Conservation (phyloP, 2,329 filamentous ascomycete species). For the Cylindrodendrum hubeiense region DNA sequence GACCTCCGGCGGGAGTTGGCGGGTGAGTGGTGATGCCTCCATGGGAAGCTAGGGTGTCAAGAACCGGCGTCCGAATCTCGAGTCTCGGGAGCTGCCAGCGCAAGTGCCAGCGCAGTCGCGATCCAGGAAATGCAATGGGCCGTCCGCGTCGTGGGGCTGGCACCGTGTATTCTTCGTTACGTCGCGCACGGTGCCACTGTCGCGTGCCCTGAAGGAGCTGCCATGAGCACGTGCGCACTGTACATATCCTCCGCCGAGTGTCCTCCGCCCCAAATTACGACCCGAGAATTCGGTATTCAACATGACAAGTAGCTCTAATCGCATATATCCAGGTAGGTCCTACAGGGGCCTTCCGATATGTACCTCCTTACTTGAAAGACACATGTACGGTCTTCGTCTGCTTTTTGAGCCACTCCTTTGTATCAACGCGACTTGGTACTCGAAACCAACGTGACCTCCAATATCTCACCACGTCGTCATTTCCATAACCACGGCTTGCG, state of each 20-base stretch:
- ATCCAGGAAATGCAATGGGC: constrained; percentile 15
- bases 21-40: constrained; percentile 93
- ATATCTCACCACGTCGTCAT: background rate
- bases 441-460: background rate
- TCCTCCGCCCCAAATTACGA: constrained; percentile 6
- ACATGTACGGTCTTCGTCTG: background rate
- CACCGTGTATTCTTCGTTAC: background rate
- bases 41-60: constrained; percentile 58
- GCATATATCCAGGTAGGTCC: background rate
- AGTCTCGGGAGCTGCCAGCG: constrained; percentile 14
- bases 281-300: background rate
- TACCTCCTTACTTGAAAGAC: background rate
- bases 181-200: constrained; percentile 6
- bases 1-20: constrained; percentile 88
- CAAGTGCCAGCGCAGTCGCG: constrained; percentile 23
- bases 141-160: constrained; percentile 24
- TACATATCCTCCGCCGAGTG: constrained; percentile 5
- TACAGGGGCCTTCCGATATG: background rate
- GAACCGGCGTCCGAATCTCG: constrained; percentile 3
- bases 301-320: background rate
- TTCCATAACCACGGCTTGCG: background rate
- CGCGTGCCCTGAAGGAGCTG: background rate
- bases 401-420: background rate
- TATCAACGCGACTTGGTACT: background rate
- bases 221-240: constrained; percentile 25